Conservation (phyloP, 176 grass and related monocot species). For the Triticum timopheevii region DNA sequence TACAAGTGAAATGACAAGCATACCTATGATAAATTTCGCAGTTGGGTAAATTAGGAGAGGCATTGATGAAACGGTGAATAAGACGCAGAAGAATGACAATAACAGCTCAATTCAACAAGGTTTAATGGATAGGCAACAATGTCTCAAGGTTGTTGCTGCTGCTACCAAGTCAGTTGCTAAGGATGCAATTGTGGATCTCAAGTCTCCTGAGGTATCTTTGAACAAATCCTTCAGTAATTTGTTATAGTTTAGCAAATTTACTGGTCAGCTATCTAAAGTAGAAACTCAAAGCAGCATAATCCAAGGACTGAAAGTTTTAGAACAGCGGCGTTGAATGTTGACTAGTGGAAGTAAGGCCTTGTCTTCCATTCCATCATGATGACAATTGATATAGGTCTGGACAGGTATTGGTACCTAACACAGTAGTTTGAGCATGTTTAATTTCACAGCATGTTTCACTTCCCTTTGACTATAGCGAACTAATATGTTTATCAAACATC, state of each 20-base stretch:
- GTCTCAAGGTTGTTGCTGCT: slow-evolving; percentile 81
- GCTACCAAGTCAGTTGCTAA: slow-evolving; percentile 63
- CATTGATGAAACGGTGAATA: slow-evolving; percentile 63
- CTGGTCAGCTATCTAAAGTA: not conserved
- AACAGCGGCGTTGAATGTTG: slow-evolving; percentile 10
- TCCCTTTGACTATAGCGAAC: not conserved
- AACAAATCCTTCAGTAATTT: slow-evolving; percentile 9
- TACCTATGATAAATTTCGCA: slow-evolving; percentile 68
- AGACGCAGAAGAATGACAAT: slow-evolving; percentile 42
- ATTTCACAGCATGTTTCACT: slow-evolving; percentile 21
- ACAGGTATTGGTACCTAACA: slow-evolving; percentile 39
- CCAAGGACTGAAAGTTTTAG: slow-evolving; percentile 14
- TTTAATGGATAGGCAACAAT: slow-evolving; percentile 76
- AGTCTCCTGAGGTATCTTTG: slow-evolving; percentile 76
- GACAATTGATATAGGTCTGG: slow-evolving; percentile 26
- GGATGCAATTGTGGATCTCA: slow-evolving; percentile 80
- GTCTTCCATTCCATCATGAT: slow-evolving; percentile 40
- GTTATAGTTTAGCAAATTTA: slow-evolving; percentile 16
- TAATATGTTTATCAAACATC: slow-evolving; percentile 9
- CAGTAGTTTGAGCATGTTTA: slow-evolving; percentile 22
- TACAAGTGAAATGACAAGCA: too few relatives aligned
- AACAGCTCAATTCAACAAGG: slow-evolving; percentile 37
- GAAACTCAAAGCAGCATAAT: slow-evolving; percentile 17
- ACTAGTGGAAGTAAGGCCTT: slow-evolving; percentile 26
- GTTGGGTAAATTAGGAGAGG: slow-evolving; percentile 95